These are phyloP conservation scores for Aquanectria penicillioides DNA, from an alignment of 2,329 filamentous ascomycete species.

Conservation along the genomic window DNA sequence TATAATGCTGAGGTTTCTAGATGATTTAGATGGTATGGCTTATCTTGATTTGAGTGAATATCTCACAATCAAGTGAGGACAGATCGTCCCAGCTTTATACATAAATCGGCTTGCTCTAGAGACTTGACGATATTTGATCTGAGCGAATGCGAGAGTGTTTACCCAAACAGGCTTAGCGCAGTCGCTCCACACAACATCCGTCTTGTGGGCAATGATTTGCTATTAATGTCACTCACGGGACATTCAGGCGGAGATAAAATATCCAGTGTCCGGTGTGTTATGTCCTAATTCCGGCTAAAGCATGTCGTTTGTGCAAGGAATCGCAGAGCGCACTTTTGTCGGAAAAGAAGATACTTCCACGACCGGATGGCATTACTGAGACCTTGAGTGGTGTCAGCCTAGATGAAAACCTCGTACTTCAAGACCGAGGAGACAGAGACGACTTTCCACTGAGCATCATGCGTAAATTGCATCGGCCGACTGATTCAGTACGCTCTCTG, in stretches of 20 bases:
- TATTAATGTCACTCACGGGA: background rate
- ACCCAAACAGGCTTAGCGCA: background rate
- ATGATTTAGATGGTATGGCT: background rate
- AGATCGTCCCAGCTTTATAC: constrained; percentile 22
- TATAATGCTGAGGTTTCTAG: background rate
- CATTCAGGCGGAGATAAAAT: background rate
- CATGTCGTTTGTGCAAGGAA: too few relatives aligned
- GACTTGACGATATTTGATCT: background rate
- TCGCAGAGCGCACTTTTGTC: too few relatives aligned
- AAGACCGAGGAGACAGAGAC: too few relatives aligned
- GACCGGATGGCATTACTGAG: too few relatives aligned
- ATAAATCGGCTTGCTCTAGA: background rate
- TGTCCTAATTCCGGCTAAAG: too few relatives aligned
- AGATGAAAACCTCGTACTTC: too few relatives aligned
- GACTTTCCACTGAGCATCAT: too few relatives aligned
- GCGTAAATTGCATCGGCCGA: too few relatives aligned
- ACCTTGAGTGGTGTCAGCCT: too few relatives aligned
- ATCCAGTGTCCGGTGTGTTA: too few relatives aligned
- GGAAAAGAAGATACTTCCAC: too few relatives aligned
- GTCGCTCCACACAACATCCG: background rate
- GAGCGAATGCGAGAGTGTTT: constrained; percentile 25
- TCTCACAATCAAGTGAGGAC: background rate
- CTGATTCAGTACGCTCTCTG: too few relatives aligned
- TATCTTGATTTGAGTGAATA: background rate
- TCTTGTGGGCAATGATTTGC: background rate